Conservation (phyloP, 768 basidiomycete genomes). For the Chlorophyllum brunneum region DNA sequence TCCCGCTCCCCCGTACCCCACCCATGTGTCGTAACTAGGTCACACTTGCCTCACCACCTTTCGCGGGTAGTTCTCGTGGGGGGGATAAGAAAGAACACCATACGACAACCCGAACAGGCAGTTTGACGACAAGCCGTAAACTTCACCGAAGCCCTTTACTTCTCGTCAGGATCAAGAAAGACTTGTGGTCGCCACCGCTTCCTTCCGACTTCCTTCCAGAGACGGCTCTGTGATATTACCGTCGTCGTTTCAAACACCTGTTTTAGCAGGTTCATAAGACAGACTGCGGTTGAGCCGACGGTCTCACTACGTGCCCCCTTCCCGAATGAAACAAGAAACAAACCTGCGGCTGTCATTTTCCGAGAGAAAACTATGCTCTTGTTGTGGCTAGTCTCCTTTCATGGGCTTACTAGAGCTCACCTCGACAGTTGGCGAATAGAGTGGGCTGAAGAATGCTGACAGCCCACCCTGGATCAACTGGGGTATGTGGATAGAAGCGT, state of each 20-base stretch:
- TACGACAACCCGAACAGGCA: not conserved
- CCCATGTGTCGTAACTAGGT: too few species aligned
- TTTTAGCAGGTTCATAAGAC: not conserved
- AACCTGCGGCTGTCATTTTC: too few species aligned
- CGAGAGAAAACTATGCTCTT: not conserved
- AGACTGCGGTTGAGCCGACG: not conserved
- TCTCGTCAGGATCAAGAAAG: not conserved
- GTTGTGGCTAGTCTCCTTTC: not conserved
- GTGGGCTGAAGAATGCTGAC: too few species aligned
- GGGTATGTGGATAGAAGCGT: not conserved
- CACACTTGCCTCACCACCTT: too few species aligned
- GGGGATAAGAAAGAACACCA: too few species aligned
- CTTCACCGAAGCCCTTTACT: not conserved
- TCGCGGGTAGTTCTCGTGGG: too few species aligned
- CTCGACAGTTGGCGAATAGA: too few species aligned
- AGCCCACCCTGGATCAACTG: not conserved
- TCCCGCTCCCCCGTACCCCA: too few species aligned
- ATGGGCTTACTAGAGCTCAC: not conserved
- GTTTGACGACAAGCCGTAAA: not conserved
- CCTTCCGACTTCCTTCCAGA: not conserved
- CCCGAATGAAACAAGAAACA: too few species aligned
- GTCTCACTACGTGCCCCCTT: not conserved
- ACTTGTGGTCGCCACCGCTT: not conserved
- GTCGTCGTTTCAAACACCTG: not conserved
- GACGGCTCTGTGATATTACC: not conserved